Evolutionary conservation across 192 early-diverging fungal species (phyloP).

Genomic region (Coemansia sp.): DNA sequence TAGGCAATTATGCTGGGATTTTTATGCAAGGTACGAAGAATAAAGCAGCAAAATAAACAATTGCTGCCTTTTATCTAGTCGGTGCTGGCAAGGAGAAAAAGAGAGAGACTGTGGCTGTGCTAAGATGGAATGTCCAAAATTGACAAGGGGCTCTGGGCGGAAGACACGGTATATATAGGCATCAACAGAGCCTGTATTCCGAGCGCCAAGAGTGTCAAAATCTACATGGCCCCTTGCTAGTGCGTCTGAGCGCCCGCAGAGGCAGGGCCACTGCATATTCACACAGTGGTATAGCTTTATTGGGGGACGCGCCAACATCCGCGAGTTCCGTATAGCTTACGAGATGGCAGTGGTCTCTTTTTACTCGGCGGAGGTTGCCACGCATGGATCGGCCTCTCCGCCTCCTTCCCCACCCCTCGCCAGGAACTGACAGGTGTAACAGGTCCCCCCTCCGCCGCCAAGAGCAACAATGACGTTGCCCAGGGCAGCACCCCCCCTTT

Average conservation of each 20-base stretch:
- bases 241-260: not conserved
- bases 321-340: not conserved
- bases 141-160: constrained; percentile 1
- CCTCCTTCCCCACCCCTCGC: not conserved
- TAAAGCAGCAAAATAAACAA: not conserved
- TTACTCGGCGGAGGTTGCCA: not conserved
- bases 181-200: not conserved
- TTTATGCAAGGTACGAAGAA: not conserved
- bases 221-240: not conserved
- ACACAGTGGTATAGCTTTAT: not conserved
- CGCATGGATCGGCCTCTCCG: constrained; percentile 1
- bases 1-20: not conserved
- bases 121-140: not conserved
- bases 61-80: not conserved
- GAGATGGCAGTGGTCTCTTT: not conserved
- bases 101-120: not conserved
- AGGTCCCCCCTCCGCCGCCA: not conserved
- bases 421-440: not conserved
- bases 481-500: not conserved
- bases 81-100: not conserved
- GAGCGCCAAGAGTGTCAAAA: constrained; percentile 4
- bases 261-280: not conserved
- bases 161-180: not conserved
- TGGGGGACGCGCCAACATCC: not conserved
- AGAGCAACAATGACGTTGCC: not conserved